Evolutionary conservation across 257 asterid genomes (phyloP).

Genomic region (Nicotiana paniculata): DNA sequence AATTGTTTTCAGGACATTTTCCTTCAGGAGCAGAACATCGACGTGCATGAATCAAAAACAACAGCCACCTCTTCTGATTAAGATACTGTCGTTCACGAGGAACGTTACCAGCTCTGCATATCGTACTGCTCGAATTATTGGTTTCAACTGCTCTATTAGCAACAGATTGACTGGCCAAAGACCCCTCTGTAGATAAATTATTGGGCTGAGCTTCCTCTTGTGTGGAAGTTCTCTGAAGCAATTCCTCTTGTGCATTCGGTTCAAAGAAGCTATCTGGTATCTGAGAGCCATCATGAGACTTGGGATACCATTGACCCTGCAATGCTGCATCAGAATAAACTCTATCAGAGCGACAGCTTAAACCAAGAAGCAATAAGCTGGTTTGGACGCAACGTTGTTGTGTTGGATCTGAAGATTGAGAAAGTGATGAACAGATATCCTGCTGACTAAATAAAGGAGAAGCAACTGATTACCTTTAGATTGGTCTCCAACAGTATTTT

Average conservation of each 20-base stretch:
- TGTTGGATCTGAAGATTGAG: constrained; percentile 55
- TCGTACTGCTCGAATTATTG: constrained; percentile 27
- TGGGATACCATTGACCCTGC: constrained; percentile 53
- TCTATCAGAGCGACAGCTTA: constrained; percentile 41
- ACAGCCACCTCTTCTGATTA: constrained; percentile 80
- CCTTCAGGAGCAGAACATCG: constrained; percentile 78
- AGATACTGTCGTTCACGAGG: constrained; percentile 52
- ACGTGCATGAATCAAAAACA: constrained; percentile 87
- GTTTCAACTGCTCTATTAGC: constrained; percentile 43
- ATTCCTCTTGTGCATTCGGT: constrained; percentile 46
- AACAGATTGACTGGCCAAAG: constrained; percentile 47
- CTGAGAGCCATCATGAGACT: constrained; percentile 52
- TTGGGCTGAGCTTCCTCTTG: constrained; percentile 66
- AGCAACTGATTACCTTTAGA: constrained; percentile 47
- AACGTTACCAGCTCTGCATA: constrained; percentile 32
- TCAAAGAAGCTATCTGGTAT: constrained; percentile 36
- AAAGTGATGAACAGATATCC: constrained; percentile 34
- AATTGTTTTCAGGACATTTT: constrained; percentile 59
- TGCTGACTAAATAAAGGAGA: constrained; percentile 41
- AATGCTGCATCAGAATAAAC: constrained; percentile 40
- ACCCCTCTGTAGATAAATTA: constrained; percentile 61
- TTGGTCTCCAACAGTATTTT: constrained; percentile 41
- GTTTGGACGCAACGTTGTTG: constrained; percentile 47
- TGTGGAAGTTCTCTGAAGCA: constrained; percentile 46
- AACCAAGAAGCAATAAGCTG: constrained; percentile 45